Evolutionary conservation across 1,284 basidiomycete species (phyloP), one percentile per base, ranked within the genome.

Genomic region (Rhodotorula sp.): DNA sequence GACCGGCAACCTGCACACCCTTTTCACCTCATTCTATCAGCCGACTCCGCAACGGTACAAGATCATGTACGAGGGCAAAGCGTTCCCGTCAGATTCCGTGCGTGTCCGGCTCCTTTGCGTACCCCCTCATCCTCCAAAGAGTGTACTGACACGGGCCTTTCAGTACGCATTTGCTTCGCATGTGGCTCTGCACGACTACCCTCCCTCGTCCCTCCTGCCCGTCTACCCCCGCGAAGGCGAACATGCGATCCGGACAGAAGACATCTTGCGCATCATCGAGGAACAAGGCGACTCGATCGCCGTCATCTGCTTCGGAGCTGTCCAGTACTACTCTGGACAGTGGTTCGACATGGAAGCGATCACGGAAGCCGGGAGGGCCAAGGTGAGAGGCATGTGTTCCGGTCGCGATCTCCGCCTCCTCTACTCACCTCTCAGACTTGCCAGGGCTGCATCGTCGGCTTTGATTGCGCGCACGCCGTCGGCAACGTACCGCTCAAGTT

Each of bases 271-370:
- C 57, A 83, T 84, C 51, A 88, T 99, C 77, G 86, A 87, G 62
- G 84, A 86, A 76, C 86, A 94, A 79, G 91, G 90, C 26, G 82
- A 84, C 46, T 84, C 86, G 73, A 92, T 96, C 75, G 91, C 94
- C 33, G 84, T 97, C 62, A 92, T 97, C 67, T 86, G 95, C 73
- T 90, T 97, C 78, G 88, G 89, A 67, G 91, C 93, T 1, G 87
- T 96, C 18, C 95, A 99, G 81, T 99, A 95, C 83, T 98, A 97
- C 82, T 95, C 93, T 18, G 96, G 95, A n/a, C 95, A 99, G 82
- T 87, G 85, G 80, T 98, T 99, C 82, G 89, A 93, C 67, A 92
- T 97, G 83, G 79, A 89, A 78, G 82, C 83, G 33, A 90, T 99
- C 78, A 93, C 93, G 22, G 85, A 84, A 70, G 91, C 90, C 70